Evolutionary conservation across 371 early-diverging fungal species (phyloP).

Genomic region (Blakeslea trispora): DNA sequence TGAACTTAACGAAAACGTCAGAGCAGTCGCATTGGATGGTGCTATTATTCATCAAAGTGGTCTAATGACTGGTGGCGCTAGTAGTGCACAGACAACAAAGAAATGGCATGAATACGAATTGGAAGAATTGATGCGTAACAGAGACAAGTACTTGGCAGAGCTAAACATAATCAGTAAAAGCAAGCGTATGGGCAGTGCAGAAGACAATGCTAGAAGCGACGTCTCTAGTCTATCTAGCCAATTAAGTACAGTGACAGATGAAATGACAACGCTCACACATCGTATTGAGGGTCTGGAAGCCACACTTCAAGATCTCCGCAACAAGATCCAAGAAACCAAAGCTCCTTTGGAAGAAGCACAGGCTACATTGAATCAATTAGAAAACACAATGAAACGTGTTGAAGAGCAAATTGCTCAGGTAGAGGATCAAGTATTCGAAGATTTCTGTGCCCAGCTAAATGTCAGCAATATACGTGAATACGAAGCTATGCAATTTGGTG

Average conservation of each 20-base stretch:
- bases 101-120: constrained; percentile 91
- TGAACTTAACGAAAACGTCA: constrained; percentile 77
- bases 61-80: constrained; percentile 89
- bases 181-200: constrained; percentile 69
- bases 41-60: constrained; percentile 95
- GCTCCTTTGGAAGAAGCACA: constrained; percentile 18
- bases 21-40: constrained; percentile 94
- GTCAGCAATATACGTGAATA: constrained; percentile 85
- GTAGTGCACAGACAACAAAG: constrained; percentile 45
- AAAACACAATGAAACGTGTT: constrained; percentile 32
- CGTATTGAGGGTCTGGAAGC: constrained; percentile 22
- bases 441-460: constrained; percentile 73
- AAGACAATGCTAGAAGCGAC: constrained; percentile 62
- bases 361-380: constrained; percentile 42
- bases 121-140: constrained; percentile 63
- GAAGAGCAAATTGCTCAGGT: constrained; percentile 59
- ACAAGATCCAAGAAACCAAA: constrained; percentile 10
- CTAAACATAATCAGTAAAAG: constrained; percentile 72
- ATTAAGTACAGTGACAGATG: constrained; percentile 60
- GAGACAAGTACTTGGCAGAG: constrained; percentile 71
- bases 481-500: constrained; percentile 68
- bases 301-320: constrained; percentile 18
- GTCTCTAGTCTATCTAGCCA: constrained; percentile 64
- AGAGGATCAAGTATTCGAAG: constrained; percentile 76
- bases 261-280: constrained; percentile 36